A percentile compares a stretch with the other conserved stretches of the same genome.
Conservation (phyloP, 2,329 filamentous ascomycete genomes). For the Fusarium continuum region DNA sequence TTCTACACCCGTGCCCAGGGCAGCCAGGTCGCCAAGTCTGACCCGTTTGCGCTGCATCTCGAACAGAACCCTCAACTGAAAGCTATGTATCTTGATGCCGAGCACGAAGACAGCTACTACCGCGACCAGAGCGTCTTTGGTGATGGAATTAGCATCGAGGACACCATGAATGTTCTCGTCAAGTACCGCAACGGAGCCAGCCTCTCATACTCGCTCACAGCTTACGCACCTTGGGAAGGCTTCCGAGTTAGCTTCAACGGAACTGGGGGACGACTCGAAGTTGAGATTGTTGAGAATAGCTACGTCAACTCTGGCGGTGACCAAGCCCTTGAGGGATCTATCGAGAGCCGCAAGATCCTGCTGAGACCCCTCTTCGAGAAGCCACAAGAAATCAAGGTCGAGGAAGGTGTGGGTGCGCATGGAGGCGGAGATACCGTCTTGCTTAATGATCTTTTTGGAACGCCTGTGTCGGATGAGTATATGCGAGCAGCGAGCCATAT, state of each 20-base stretch:
- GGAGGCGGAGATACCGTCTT: conserved; percentile 68
- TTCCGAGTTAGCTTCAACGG: conserved; percentile 68
- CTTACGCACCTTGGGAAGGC: conserved; percentile 71
- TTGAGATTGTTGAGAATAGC: conserved; percentile 69
- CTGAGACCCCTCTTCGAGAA: conserved; percentile 65
- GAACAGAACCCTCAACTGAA: conserved; percentile 63
- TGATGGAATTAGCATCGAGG: conserved; percentile 71
- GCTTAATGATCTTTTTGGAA: conserved; percentile 66
- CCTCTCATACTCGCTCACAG: conserved; percentile 67
- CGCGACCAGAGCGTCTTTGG: conserved; percentile 70
- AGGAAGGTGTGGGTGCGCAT: conserved; percentile 63
- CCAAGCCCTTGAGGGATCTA: conserved; percentile 62
- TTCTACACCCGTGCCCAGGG: conserved; percentile 63
- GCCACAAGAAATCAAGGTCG: conserved; percentile 63
- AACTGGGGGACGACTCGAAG: conserved; percentile 65
- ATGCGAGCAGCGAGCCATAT: conserved; percentile 64
- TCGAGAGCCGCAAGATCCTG: conserved; percentile 59
- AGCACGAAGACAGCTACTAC: conserved; percentile 70
- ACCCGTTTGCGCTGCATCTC: conserved; percentile 68
- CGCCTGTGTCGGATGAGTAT: conserved; percentile 61
- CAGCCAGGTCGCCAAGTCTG: conserved; percentile 59
- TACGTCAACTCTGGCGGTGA: conserved; percentile 70
- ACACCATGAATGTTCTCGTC: conserved; percentile 69
- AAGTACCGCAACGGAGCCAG: conserved; percentile 65
- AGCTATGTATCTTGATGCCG: conserved; percentile 68